Evolutionary conservation across 2,329 filamentous ascomycete species (phyloP), one percentile per base, ranked within the genome.

Genomic region (Aspergillus aculeatinus): DNA sequence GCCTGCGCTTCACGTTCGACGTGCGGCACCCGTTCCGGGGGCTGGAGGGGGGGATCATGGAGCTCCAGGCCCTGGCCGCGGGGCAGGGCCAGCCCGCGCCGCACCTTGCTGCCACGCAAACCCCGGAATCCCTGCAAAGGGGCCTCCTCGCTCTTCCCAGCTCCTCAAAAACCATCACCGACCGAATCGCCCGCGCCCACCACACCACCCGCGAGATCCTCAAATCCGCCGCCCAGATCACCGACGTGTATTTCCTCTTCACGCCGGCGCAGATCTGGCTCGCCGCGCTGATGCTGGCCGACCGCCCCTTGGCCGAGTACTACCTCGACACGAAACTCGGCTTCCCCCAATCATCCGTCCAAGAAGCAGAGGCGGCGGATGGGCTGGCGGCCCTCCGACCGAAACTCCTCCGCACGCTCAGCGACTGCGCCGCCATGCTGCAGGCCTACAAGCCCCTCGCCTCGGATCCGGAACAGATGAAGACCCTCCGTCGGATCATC

Each of bases 171-270:
- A 67, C 72, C 27, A 5, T 44, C 4, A 44, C 14, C 4, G 74
- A 81, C 59, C 80, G 85, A 21, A 80, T 87, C 54, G 79, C 79
- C 29, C 81, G 81, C 11, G 91, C 91, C 0, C 92, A 96, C 71
- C 81, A 81, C n/a, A 84, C 83, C 55, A 90, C 93, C 0, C 85
- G 90, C 48, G 85, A 88, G 21, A 82, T 91, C 51, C 84, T 96
- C 57, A 91, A 91, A 71, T 89, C 87, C 57, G 90, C 91, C 59
- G 90, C 92, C 0, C 80, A 96, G 54, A 83, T 97, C 62, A 96
- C 94, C 27, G 95, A 99, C 70, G 92, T 87, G n/a, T 98, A 98
- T 79, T 97, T 98, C 77, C 89, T 96, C 76, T 98, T 91, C 78
- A 94, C 94, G 0, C 95, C 95, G 0, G 90, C 91, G 25, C 95